Percentiles rank a stretch among this genome's conserved stretches.
Conservation (phyloP, 2,329 filamentous ascomycete species). For the Neonectria punicea region DNA sequence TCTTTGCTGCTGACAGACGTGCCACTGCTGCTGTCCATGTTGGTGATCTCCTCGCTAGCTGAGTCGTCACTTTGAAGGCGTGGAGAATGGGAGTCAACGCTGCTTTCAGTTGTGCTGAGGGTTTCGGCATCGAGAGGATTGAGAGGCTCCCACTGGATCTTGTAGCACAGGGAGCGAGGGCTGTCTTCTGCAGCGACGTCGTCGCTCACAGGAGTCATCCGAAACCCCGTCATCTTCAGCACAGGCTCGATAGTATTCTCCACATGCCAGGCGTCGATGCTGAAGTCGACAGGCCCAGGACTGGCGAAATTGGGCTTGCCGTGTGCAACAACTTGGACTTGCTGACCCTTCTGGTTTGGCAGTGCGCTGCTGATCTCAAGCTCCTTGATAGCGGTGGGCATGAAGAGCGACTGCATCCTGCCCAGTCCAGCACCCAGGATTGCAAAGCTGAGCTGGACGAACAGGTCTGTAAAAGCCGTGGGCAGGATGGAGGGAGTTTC, state of each 20-base stretch:
- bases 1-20: too few species aligned
- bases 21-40: too few species aligned
- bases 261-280: slow-evolving; percentile 47
- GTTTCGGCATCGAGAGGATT: too few species aligned
- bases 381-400: slow-evolving; percentile 49
- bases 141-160: slow-evolving; percentile 55
- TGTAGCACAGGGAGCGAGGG: slow-evolving; percentile 53
- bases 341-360: slow-evolving; percentile 41
- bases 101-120: too few species aligned
- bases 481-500: slow-evolving; percentile 58
- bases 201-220: slow-evolving; percentile 55
- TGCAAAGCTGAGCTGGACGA: slow-evolving; percentile 54
- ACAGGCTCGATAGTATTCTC: slow-evolving; percentile 33
- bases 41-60: too few species aligned
- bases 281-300: slow-evolving; percentile 47
- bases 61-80: too few species aligned
- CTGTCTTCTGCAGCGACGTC: slow-evolving; percentile 30
- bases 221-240: slow-evolving; percentile 50
- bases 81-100: too few species aligned
- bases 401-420: slow-evolving; percentile 48
- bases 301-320: slow-evolving; percentile 36
- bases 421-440: slow-evolving; percentile 49
- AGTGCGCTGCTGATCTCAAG: slow-evolving; percentile 43
- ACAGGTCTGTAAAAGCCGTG: slow-evolving; percentile 57
- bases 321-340: slow-evolving; percentile 42